Percentiles rank a stretch among this genome's conserved stretches.
These are phyloP conservation scores for Zasmidium citrigriseum DNA, from an alignment of 2,329 filamentous ascomycete genomes.

Conservation along the genomic window DNA sequence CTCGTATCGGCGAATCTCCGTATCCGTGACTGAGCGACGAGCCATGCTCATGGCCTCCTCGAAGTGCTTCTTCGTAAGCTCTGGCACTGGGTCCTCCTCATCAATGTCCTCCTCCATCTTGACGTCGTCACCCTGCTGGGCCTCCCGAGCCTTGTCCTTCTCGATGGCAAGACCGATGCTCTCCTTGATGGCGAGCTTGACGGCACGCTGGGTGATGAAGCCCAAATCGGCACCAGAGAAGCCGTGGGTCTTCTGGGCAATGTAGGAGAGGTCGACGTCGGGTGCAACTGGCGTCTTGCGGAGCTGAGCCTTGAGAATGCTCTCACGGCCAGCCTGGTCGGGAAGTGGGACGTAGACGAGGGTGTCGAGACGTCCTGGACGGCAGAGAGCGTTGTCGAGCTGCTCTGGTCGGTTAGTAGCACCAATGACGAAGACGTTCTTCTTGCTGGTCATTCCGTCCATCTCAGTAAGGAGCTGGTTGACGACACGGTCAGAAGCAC, in stretches of 20 bases:
- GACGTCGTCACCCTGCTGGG: constrained; percentile 63
- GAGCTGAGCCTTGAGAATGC: constrained; percentile 92
- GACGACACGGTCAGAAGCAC: constrained; percentile 98
- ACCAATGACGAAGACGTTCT: constrained; percentile 99
- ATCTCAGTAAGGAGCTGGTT: constrained; percentile 99
- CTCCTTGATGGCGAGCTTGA: constrained; percentile 99
- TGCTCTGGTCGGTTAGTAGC: constrained; percentile 98
- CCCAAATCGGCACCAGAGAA: constrained; percentile 99
- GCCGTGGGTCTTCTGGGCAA: constrained; percentile 94
- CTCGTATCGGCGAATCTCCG: constrained; percentile 97
- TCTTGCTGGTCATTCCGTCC: constrained; percentile 99
- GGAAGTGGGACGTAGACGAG: constrained; percentile 97
- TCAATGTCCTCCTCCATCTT: constrained; percentile 78
- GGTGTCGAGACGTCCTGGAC: constrained; percentile 97
- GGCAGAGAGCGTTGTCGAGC: constrained; percentile 95
- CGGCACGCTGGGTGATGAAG: constrained; percentile 97
- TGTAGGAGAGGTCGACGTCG: constrained; percentile 87
- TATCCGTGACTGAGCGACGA: constrained; percentile 89
- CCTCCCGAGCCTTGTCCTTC: constrained; percentile 85
- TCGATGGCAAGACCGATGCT: constrained; percentile 87
- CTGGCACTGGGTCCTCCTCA: constrained; percentile 87
- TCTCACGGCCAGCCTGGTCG: constrained; percentile 82
- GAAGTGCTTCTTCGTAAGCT: constrained; percentile 94
- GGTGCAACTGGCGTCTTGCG: constrained; percentile 92
- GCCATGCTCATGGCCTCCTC: constrained; percentile 98